phyloP scores from a whole-genome alignment of 305 asterid species.

The Fraxinus platypoda region DNA sequence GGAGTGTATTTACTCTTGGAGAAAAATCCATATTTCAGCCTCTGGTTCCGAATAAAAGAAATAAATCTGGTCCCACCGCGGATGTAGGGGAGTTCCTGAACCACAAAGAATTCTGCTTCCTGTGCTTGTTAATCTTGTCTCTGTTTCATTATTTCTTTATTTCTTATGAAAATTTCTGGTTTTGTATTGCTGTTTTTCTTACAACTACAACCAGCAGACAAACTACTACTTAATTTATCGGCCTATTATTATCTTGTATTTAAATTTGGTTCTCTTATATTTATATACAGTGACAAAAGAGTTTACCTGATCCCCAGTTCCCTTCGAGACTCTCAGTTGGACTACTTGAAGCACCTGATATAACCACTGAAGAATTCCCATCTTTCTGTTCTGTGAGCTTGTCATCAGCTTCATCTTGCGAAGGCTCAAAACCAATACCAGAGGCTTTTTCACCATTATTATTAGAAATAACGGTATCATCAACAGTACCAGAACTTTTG shows the following conservation, averaged over 20 bases:
- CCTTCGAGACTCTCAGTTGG: constrained; percentile 69
- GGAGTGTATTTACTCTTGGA: not conserved
- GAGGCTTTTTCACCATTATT: constrained; percentile 17
- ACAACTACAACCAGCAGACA: not conserved
- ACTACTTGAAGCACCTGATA: constrained; percentile 43
- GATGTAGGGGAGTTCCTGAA: not conserved
- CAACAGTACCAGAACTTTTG: constrained; percentile 31
- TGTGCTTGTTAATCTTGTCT: not conserved
- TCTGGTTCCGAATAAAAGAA: not conserved
- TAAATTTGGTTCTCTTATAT: not conserved
- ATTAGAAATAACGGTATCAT: constrained; percentile 20
- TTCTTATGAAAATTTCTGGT: not conserved
- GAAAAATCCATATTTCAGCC: not conserved
- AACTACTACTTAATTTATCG: not conserved
- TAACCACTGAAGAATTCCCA: constrained; percentile 35
- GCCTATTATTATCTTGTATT: not conserved
- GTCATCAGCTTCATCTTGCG: constrained; percentile 36
- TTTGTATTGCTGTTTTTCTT: not conserved
- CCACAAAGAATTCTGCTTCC: not conserved
- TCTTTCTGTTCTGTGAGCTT: constrained; percentile 33
- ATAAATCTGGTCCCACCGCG: not conserved
- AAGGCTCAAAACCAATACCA: constrained; percentile 27
- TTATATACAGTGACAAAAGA: constrained; percentile 10
- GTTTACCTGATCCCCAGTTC: constrained; percentile 81
- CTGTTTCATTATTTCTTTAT: not conserved